Evolutionary conservation across 768 basidiomycete genomes (phyloP), one percentile per base, ranked within the genome.

Genomic region (Tylopilus felleus): DNA sequence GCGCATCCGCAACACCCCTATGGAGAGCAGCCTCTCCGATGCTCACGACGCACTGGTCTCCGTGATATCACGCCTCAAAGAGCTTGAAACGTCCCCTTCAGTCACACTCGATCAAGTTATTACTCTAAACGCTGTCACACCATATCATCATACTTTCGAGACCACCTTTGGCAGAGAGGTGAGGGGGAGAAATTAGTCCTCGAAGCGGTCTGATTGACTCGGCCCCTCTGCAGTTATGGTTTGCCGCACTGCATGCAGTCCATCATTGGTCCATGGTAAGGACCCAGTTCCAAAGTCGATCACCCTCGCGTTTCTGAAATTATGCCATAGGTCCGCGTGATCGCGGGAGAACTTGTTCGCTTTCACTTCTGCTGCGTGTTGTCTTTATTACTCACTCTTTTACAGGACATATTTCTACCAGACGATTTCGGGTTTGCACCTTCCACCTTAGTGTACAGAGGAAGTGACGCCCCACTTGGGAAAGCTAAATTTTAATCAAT

Each of bases 231-330:
- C 48, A 92, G 90, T 72, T 93, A 17, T 93, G 91, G 91, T 93
- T 93, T 68, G 81, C 83, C n/a, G 83, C 78, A 22, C 71, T 93
- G 29, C 91, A 93, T 64, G 90, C 90, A 40, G 86, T 93, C 23
- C 91, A 93, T 70, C 91, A 93, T 65, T 93, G 89, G 89, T 90
- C 89, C 19, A 91, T 91, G 87, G 88, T 89, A 65, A 60, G 80
- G 61, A 14, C 21, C 17, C 14, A 21, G 36, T 40, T 35, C 27
- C 35, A 19, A 38, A 39, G 14, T 39, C 22, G 10, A n/a, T 49
- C 47, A 23, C 28, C 58, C 36, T 47, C 40, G n/a, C 41, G n/a
- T 36, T 47, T 51, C 39, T 55, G 54, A 59, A 52, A 35, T 23
- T 46, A n/a, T 17, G 17, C 19, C 33, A 16, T 53, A 91, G 89